These are phyloP conservation scores for Solanum phureja DNA, from an alignment of 257 asterid species.

Conservation along the genomic window DNA sequence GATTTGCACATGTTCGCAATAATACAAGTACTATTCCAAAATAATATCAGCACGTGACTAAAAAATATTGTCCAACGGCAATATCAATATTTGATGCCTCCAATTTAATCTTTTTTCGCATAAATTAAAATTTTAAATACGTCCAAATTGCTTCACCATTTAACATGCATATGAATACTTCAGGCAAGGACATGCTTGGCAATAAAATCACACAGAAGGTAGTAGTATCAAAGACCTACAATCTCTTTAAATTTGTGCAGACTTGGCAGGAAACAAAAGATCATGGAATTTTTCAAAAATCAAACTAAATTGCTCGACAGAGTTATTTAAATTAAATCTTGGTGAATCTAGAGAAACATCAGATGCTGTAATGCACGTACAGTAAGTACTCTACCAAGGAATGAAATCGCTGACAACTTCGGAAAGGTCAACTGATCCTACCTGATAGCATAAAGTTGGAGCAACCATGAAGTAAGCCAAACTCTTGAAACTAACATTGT, in stretches of 20 bases:
- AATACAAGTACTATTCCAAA: background rate
- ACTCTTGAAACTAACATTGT: constrained; percentile 61
- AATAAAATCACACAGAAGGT: background rate
- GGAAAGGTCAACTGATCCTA: constrained; percentile 12
- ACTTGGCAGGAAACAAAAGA: background rate
- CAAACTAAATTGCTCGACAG: background rate
- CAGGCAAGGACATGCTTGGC: background rate
- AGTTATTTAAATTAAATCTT: background rate
- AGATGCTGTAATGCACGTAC: background rate
- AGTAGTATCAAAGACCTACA: background rate
- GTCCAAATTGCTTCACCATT: background rate
- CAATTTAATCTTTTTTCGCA: background rate
- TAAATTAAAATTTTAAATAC: background rate
- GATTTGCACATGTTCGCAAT: background rate
- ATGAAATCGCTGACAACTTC: background rate
- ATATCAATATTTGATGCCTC: background rate
- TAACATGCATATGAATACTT: background rate
- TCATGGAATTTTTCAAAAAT: background rate
- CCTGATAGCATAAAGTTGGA: constrained; percentile 98
- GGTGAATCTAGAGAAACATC: background rate
- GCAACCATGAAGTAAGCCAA: constrained; percentile 86
- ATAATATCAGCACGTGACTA: background rate
- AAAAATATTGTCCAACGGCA: background rate
- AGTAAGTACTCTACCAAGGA: background rate
- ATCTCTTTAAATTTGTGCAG: background rate